phyloP scores from a whole-genome alignment of 129 eudicot genomes.

The Artemisia annua region DNA sequence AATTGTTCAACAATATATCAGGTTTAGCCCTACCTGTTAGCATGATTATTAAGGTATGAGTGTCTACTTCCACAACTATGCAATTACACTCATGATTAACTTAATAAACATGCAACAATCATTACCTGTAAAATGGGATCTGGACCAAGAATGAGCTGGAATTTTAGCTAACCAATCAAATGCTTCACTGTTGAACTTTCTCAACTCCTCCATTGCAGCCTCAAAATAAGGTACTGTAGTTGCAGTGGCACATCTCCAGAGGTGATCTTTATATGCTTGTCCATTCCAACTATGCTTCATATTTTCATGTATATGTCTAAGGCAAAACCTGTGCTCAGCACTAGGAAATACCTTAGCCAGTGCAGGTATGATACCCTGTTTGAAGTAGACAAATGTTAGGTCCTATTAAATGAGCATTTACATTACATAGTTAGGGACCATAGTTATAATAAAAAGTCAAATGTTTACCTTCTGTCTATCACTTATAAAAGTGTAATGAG shows the following conservation, averaged over 20 bases:
- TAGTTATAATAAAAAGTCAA: not conserved
- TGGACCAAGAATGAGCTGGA: too few relatives aligned
- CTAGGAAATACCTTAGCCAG: not conserved
- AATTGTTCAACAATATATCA: too few relatives aligned
- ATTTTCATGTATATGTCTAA: not conserved
- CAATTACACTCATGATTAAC: too few relatives aligned
- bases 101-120: too few relatives aligned
- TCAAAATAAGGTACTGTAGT: not conserved
- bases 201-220: too few relatives aligned
- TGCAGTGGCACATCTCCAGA: not conserved
- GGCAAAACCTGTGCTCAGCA: not conserved
- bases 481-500: not conserved
- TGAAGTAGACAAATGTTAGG: not conserved
- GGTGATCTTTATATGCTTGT: not conserved
- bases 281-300: not conserved
- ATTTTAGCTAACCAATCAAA: too few relatives aligned
- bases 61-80: too few relatives aligned
- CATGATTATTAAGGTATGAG: too few relatives aligned
- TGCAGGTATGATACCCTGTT: not conserved
- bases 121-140: too few relatives aligned
- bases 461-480: conserved; percentile 2
- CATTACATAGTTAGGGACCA: not conserved
- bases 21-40: too few relatives aligned
- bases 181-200: too few relatives aligned
- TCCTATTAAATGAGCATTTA: not conserved